Conservation (phyloP, 2,329 filamentous ascomycete genomes). For the Microdochium nivale region DNA sequence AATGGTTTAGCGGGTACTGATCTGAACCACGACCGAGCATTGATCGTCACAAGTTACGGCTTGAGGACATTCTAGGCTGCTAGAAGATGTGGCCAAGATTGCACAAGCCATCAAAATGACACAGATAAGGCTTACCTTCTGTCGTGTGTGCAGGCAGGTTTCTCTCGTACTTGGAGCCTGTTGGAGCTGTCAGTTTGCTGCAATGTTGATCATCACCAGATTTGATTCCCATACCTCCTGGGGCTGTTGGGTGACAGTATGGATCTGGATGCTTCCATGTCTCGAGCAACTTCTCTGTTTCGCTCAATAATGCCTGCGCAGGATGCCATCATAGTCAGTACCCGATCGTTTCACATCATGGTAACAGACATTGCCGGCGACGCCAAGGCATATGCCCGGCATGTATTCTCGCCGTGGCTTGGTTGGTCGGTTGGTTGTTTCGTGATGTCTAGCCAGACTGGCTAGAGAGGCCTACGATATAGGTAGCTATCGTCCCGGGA, state of each 20-base stretch:
- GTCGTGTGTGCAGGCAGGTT: conserved; percentile 76
- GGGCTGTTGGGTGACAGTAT: conserved; percentile 80
- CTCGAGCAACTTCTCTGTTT: conserved; percentile 81
- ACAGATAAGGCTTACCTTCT: conserved; percentile 60
- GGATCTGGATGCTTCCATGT: conserved; percentile 98
- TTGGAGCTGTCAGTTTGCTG: conserved; percentile 1
- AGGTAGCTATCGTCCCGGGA: no score
- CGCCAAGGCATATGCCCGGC: neutral
- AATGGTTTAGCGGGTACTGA: no score
- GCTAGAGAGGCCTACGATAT: no score
- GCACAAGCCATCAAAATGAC: neutral
- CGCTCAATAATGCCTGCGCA: conserved; percentile 66
- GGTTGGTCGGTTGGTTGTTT: no score
- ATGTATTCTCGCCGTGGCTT: neutral
- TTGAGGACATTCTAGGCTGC: no score
- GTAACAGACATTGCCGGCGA: neutral
- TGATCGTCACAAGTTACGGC: no score
- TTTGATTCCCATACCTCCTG: conserved; percentile 62
- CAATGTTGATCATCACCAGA: no score
- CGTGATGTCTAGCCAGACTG: no score
- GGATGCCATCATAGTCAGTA: conserved; percentile 2
- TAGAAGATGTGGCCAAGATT: no score
- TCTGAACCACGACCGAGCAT: no score
- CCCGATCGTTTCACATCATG: conserved; percentile 6
- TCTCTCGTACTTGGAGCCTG: conserved; percentile 92